phyloP scores from a whole-genome alignment of 2,329 filamentous ascomycete genomes.

The Myriosclerotinia scirpicola region DNA sequence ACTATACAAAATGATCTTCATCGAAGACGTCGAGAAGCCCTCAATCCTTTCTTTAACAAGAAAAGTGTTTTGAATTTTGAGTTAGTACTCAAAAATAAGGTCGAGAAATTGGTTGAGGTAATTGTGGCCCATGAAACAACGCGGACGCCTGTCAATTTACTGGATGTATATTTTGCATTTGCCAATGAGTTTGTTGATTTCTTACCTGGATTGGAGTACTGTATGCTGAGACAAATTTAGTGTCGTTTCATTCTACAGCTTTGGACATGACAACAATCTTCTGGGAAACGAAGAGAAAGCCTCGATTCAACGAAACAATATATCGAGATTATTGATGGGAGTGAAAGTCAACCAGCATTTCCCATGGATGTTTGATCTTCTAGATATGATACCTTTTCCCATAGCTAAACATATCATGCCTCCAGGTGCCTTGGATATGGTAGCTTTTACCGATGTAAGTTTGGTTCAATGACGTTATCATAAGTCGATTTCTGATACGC shows the following conservation, averaged over 20 bases:
- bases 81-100: neutral
- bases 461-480: too few relatives aligned
- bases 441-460: conserved; percentile 22
- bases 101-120: conserved; percentile 2
- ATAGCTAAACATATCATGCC: conserved; percentile 23
- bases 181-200: conserved; percentile 17
- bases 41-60: neutral
- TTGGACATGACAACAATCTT: conserved; percentile 20
- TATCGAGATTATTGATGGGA: conserved; percentile 17
- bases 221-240: neutral
- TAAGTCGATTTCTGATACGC: too few relatives aligned
- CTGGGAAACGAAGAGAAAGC: conserved; percentile 20
- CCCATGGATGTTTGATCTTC: conserved; percentile 19
- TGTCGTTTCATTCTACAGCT: conserved; percentile 21
- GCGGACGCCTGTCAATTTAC: conserved; percentile 22
- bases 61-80: neutral
- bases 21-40: conserved; percentile 2
- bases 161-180: conserved; percentile 22
- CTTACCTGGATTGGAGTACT: neutral
- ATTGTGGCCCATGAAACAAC: conserved; percentile 20
- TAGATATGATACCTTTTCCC: conserved; percentile 3
- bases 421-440: conserved; percentile 22
- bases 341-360: conserved; percentile 23
- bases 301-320: conserved; percentile 18
- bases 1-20: conserved; percentile 1